phyloP scores from a whole-genome alignment of 2,329 filamentous ascomycete genomes.

The Colletotrichum sp. region DNA sequence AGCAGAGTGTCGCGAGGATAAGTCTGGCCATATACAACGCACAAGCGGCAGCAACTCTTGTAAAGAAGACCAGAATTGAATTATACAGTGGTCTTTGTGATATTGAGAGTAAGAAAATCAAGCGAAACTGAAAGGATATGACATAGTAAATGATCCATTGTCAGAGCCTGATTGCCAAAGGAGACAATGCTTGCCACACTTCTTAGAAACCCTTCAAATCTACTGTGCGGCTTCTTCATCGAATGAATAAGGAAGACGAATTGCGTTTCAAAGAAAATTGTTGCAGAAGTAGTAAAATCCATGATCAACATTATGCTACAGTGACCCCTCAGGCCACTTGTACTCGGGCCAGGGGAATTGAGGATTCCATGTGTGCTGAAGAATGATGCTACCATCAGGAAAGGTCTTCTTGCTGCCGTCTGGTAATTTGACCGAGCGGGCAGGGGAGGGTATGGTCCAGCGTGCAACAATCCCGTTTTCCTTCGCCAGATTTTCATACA shows the following conservation, averaged over 20 bases:
- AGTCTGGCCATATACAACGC: not conserved
- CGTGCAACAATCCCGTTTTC: not conserved
- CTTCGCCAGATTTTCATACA: not conserved
- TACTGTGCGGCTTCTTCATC: not conserved
- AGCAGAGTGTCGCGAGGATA: not conserved
- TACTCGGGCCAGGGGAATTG: constrained; percentile 15
- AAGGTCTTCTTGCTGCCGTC: constrained; percentile 24
- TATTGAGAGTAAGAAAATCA: not conserved
- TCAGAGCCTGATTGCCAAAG: not conserved
- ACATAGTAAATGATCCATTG: not conserved
- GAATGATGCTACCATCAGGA: constrained; percentile 23
- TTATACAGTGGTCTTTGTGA: not conserved
- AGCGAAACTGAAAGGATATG: not conserved
- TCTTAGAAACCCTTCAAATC: not conserved
- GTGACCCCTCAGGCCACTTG: not conserved
- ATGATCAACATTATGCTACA: not conserved
- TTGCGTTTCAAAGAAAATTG: not conserved
- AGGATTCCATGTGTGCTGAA: constrained; percentile 22
- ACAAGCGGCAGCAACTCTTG: not conserved
- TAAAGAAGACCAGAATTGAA: not conserved
- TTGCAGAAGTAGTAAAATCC: not conserved
- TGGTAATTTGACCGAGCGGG: not conserved
- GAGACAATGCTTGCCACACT: not conserved
- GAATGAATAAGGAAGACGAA: not conserved
- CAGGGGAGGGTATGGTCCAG: not conserved